Evolutionary conservation across 1,284 basidiomycete species (phyloP).

Genomic region (Papiliotrema terrestris): DNA sequence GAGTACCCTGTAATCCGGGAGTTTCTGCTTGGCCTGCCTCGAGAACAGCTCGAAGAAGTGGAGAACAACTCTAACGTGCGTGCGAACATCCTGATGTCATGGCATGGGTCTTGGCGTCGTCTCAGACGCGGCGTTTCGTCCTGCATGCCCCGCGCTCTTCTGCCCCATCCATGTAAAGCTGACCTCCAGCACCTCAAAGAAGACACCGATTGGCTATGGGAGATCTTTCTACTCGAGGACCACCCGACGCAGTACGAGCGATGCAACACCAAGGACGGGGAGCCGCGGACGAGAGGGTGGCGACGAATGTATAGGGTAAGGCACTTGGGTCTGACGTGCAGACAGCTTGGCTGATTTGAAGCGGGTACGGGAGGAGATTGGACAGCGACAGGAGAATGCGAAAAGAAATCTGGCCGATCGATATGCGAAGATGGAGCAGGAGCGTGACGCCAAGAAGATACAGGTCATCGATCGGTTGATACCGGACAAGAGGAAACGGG

Average conservation of each 20-base stretch:
- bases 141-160: no score
- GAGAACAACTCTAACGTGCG: constrained; percentile 19
- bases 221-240: constrained; percentile 33
- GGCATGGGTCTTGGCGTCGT: no score
- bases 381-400: constrained; percentile 29
- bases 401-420: constrained; percentile 27
- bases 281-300: constrained; percentile 36
- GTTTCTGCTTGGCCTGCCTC: constrained; percentile 32
- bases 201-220: constrained; percentile 46
- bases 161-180: no score
- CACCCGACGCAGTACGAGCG: constrained; percentile 33
- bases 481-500: constrained; percentile 13
- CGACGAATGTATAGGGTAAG: constrained; percentile 40
- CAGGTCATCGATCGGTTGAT: constrained; percentile 32
- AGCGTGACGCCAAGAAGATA: constrained; percentile 32
- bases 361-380: constrained; percentile 37
- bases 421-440: constrained; percentile 37
- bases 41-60: constrained; percentile 35
- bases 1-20: constrained; percentile 29
- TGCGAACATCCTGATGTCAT: no score
- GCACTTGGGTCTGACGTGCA: neutral
- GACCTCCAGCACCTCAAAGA: constrained; percentile 34
- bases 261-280: constrained; percentile 24
- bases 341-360: constrained; percentile 6
- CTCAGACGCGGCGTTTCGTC: no score